phyloP scores from a whole-genome alignment of 331 rosid genomes.

The Cydonia oblonga region DNA sequence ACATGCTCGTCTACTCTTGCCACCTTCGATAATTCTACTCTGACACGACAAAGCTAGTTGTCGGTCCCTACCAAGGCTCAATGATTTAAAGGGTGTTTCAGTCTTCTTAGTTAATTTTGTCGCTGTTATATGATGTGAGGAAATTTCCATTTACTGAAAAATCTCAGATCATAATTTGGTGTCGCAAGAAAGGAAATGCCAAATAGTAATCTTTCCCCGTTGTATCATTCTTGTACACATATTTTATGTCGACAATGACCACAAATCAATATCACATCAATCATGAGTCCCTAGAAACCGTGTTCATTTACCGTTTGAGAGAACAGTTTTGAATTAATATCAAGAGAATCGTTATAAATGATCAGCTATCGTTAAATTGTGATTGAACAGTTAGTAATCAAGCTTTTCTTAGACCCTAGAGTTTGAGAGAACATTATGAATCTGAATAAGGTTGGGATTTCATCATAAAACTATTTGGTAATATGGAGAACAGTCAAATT shows the following conservation, averaged over 20 bases:
- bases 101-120: not conserved
- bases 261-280: not conserved
- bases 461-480: rapidly evolving
- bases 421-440: too few species aligned
- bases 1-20: not conserved
- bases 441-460: rapidly evolving
- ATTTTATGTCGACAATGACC: too few species aligned
- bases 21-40: not conserved
- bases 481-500: rapidly evolving
- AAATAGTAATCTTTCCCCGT: not conserved
- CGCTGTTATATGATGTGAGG: not conserved
- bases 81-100: not conserved
- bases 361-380: too few species aligned
- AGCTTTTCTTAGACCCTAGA: too few species aligned
- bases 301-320: too few species aligned
- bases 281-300: not conserved
- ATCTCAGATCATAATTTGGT: not conserved
- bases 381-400: too few species aligned
- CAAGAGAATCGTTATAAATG: too few species aligned
- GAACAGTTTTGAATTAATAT: too few species aligned
- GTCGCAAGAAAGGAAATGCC: not conserved
- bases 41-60: not conserved
- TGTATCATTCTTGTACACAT: not conserved
- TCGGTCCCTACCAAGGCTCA: not conserved
- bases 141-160: not conserved